These are phyloP conservation scores for Malus hybrid DNA, from an alignment of 331 rosid genomes.

Conservation along the genomic window DNA sequence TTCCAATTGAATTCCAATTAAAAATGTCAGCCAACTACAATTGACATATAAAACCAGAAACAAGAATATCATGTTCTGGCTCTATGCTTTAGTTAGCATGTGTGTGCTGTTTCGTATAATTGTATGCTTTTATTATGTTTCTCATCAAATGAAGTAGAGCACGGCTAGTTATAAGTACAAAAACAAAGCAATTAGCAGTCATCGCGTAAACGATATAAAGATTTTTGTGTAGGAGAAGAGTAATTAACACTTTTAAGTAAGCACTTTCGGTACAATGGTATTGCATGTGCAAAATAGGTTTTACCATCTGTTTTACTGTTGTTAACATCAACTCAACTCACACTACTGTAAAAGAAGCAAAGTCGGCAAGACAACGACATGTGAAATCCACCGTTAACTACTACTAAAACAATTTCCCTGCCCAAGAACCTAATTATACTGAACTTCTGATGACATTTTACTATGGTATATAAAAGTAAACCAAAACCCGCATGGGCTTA, in stretches of 20 bases:
- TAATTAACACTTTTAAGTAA: too few relatives aligned
- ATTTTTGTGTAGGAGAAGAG: too few relatives aligned
- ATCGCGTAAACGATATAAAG: too few relatives aligned
- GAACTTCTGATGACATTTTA: neutral
- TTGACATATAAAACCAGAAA: neutral
- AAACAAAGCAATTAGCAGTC: neutral
- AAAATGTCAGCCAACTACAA: neutral
- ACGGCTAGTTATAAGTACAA: neutral
- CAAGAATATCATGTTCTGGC: neutral
- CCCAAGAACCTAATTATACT: neutral
- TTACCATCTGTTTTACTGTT: neutral
- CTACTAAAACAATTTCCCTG: neutral
- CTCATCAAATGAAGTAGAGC: neutral
- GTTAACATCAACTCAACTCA: neutral
- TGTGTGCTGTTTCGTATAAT: neutral
- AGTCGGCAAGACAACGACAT: neutral
- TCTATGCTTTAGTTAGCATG: neutral
- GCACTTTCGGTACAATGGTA: neutral
- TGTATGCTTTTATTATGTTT: neutral
- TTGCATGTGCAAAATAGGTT: neutral
- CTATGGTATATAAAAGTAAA: neutral
- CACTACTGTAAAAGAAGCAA: neutral
- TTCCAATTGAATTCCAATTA: slow-evolving; percentile 19
- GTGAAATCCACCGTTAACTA: neutral
- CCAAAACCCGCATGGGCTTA: neutral